Base-by-base conservation (phyloP, 805 yeast species). In the Starmerella asiatica region DNA sequence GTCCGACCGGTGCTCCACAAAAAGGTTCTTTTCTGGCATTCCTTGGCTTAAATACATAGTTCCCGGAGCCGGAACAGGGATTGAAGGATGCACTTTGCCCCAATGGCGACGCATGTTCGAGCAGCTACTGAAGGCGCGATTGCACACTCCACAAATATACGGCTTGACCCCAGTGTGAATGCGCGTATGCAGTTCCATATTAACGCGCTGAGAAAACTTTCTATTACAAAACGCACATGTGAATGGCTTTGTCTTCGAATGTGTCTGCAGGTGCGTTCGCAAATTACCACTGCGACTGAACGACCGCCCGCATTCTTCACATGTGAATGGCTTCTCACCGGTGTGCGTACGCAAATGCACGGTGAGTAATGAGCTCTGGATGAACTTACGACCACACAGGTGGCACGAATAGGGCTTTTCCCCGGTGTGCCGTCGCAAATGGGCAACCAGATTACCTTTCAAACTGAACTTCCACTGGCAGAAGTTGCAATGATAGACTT, bases 91-190 rank as follows among this genome's bases (percentile, higher is more conserved):
- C 16, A 48, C 21, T 21, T 47, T 50, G n/a, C 51, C 42, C 51
- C 52, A 48, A 29, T 48, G 52, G 12, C 52, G 40, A 12, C 52
- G 50, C 52, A 48, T 47, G 33, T 48, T 48, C 16, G 52, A 48
- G 37, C 51, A 47, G 36, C 43, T 36, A 6, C 51, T 47, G 37
- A 48, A 48, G 19, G 46, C 42, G 19, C 51, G 51, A 18, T 43
- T 32, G 58, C 98, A 88, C 2, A 65, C 59, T 20, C 70, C 65
- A 57, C 98, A 88, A 36, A 59, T 58, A 56, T 70, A 86, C 1
- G 97, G 97, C 55, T 76, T 82, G 51, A 86, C 96, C 2, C 97
- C 97, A 1, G 93, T 76, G 57, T 88, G 97, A 2, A 73, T 76
- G 39, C 96, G 67, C 63, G 71, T 59, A 60, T 85, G 96, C 0